phyloP scores from a whole-genome alignment of 2,329 filamentous ascomycete genomes.

The Aspergillus tubingensis region DNA sequence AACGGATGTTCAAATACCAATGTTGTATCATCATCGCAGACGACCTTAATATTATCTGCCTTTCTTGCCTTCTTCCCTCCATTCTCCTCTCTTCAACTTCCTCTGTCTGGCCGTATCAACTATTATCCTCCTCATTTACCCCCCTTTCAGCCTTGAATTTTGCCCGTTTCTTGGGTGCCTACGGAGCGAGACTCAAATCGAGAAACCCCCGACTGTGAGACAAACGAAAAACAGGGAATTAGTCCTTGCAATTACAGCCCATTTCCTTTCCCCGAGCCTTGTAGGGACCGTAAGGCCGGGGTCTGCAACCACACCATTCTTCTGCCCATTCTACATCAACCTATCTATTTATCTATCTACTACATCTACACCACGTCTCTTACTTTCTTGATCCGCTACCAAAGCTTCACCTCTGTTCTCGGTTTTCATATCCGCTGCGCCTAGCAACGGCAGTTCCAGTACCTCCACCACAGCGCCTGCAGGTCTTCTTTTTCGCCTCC shows the following conservation, averaged over 20 bases:
- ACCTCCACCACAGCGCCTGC: background rate
- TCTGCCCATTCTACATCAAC: constrained; percentile 1
- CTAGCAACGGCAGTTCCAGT: background rate
- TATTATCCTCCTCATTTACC: constrained; percentile 3
- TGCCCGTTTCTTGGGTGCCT: constrained; percentile 5
- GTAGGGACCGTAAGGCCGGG: constrained; percentile 25
- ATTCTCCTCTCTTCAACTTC: constrained; percentile 15
- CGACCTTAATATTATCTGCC: constrained; percentile 14
- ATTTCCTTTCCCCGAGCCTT: constrained; percentile 19
- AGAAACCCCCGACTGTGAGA: constrained; percentile 4
- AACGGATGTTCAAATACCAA: constrained; percentile 26
- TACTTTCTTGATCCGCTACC: background rate
- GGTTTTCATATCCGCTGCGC: background rate
- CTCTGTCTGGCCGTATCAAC: constrained; percentile 9
- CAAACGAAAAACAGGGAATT: constrained; percentile 12
- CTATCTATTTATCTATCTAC: background rate
- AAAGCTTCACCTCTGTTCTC: background rate
- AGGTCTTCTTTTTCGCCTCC: background rate
- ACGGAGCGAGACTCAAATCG: background rate
- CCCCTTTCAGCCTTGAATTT: constrained; percentile 2
- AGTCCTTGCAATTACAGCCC: constrained; percentile 16
- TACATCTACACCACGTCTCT: background rate
- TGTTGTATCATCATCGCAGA: constrained; percentile 21
- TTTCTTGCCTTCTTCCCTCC: constrained; percentile 12
- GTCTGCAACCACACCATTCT: constrained; percentile 22